A percentile compares a stretch with the other conserved stretches of the same genome.
Conservation (phyloP, 331 rosid species). For the Stylosanthes scabra region DNA sequence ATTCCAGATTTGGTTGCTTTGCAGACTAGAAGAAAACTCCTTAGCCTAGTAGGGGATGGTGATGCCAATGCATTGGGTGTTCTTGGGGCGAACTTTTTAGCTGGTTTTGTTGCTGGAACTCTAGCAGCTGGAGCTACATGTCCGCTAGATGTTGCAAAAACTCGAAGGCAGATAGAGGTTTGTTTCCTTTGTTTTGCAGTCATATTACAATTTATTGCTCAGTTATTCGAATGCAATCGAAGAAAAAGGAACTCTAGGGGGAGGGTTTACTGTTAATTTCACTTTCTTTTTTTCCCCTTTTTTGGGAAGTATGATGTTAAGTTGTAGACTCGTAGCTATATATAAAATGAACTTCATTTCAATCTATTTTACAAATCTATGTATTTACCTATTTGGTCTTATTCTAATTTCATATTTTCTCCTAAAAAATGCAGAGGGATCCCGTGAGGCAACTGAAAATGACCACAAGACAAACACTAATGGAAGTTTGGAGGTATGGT, state of each 20-base stretch:
- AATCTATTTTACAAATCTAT: too few relatives aligned
- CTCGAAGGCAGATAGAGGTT: slow-evolving; percentile 99
- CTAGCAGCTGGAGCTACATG: slow-evolving; percentile 96
- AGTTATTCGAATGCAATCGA: background rate
- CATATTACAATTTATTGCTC: too few relatives aligned
- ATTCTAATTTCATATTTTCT: background rate
- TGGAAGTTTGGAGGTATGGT: slow-evolving; percentile 93
- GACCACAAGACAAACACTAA: slow-evolving; percentile 80
- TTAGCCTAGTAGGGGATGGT: slow-evolving; percentile 72
- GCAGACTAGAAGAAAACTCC: slow-evolving; percentile 80
- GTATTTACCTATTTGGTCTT: background rate
- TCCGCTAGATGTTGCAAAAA: slow-evolving; percentile 96
- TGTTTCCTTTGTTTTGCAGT: too few relatives aligned
- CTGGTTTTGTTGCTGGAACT: slow-evolving; percentile 94
- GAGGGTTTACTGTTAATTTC: too few relatives aligned
- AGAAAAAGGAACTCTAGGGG: too few relatives aligned
- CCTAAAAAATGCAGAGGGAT: slow-evolving; percentile 59
- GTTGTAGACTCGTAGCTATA: too few relatives aligned
- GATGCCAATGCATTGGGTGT: slow-evolving; percentile 67
- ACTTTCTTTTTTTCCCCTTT: too few relatives aligned
- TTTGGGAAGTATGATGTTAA: too few relatives aligned
- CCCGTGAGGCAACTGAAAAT: slow-evolving; percentile 74
- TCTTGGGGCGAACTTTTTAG: slow-evolving; percentile 90
- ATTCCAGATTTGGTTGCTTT: slow-evolving; percentile 15
- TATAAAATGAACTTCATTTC: too few relatives aligned